Conservation (phyloP, 148 eudicot species). For the Cornus suecica region DNA sequence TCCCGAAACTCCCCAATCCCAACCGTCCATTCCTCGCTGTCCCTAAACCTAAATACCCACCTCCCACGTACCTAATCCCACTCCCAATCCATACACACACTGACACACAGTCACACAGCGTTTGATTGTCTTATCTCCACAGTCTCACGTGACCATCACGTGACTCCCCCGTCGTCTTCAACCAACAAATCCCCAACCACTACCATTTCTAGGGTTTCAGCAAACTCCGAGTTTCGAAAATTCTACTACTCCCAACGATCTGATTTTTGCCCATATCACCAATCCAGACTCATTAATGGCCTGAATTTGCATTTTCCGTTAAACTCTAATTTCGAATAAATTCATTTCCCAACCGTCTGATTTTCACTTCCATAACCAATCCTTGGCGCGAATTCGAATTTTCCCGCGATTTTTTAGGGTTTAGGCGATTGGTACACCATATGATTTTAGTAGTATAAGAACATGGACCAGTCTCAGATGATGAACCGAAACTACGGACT, state of each 20-base stretch:
- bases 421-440: neutral
- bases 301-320: too few relatives aligned
- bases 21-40: neutral
- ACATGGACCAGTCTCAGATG: constrained; percentile 12
- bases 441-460: neutral
- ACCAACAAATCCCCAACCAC: neutral
- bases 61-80: neutral
- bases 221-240: too few relatives aligned
- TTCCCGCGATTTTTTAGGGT: neutral
- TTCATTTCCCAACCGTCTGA: neutral
- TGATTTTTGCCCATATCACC: too few relatives aligned
- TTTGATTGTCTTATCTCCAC: neutral
- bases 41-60: neutral
- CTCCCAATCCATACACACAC: neutral
- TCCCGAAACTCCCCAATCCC: neutral
- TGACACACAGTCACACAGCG: neutral
- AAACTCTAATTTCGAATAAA: neutral
- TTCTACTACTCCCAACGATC: too few relatives aligned
- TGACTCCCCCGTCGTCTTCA: neutral
- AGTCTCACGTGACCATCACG: neutral
- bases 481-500: constrained; percentile 1
- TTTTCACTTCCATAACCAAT: neutral
- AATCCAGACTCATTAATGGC: too few relatives aligned
- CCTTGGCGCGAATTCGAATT: neutral
- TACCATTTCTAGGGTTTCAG: neutral